Base-by-base conservation (phyloP, 192 early-diverging fungal species). In the Backusella psychrophila region DNA sequence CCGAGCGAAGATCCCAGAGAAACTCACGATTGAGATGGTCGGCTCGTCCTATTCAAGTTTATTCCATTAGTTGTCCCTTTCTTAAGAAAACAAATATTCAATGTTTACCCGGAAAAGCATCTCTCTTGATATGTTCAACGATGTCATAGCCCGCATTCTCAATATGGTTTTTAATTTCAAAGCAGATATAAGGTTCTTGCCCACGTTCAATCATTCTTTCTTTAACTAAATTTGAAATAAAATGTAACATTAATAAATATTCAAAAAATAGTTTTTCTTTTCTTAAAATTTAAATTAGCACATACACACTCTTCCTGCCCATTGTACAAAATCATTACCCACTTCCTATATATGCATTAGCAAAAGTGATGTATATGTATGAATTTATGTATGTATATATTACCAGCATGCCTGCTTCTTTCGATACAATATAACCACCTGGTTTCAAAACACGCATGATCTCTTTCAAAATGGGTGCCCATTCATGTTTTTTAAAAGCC, bases 361-460 rank as follows among this genome's bases (percentile, higher is more conserved):
- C 14, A 17, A 39, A 66, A 59, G 8, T 44, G 35, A 36, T 21
- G 39, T 31, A 59, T 12, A 41, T 31, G 11, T 1, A 53, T 35
- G 8, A 1, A 53, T 14, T 15, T 12, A 14, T 69, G 4, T 49
- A 26, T 26, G 23, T 33, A 42, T 31, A 31, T 33, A 52, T 68
- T 59, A 77, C 80, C 53, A 81, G 21, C 73, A 81, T 78, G 35
- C 78, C 71, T 6, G 66, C 52, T 42, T 80, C 79, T 33, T 69
- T 65, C 9, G 66, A 69, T 74, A 77, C 49, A 35, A 82, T 56
- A 39, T 76, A 82, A 39, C 81, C 81, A 53, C 81, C 81, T 19
- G 78, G 77, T 38, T 77, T 79, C 3, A 44, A 39, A 6, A 79
- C 39, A 17, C 75, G 69, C 9, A 41, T 23, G 11, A 79, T 7